Base-by-base conservation (phyloP, 2,329 filamentous ascomycete species). In the Byssothecium circinans region DNA sequence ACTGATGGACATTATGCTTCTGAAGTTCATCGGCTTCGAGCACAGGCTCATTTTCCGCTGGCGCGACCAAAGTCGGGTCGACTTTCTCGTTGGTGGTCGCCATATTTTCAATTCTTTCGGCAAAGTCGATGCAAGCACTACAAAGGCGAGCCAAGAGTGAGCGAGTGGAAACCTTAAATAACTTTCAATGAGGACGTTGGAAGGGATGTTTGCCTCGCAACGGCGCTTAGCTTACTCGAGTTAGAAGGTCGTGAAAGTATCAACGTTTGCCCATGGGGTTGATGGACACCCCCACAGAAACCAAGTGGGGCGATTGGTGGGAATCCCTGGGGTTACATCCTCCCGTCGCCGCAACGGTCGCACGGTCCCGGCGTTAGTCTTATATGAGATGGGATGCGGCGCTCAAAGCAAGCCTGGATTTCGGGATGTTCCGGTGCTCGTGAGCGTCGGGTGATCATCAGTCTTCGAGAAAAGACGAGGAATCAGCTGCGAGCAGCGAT, bases 1-100 rank as follows among this genome's bases (percentile, higher is more conserved):
- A 44, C 6, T 53, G 45, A 7, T 41, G 36, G 27, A 53, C 43
- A 12, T 52, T 52, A 25, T 53, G 43, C 42, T 52, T 48, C 10
- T 54, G 39, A 25, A 45, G 18, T 29, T 51, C 53, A 18, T 44
- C 20, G 18, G 19, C 36, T 11, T 39, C 36, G 19, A 23, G 8
- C 8, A 19, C 37, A 5, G 47, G 50, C 11, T 19, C 8, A 34
- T 49, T 52, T 30, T 44, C 12, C 10, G 29, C 29, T 8, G 29
- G 29, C 18, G 11, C 43, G 15, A 49, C 49, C 19, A 40, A 34
- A 15, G 47, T 42, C 19, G 30, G 22, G 22, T 45, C 38, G 39
- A 12, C 23, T 19, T 42, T 42, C 14, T 22, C 19, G 19, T 42
- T 27, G 29, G 37, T n/a, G 37, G 20, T 40, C 4, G 37, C 10